Evolutionary conservation across 2,329 filamentous ascomycete genomes (phyloP).

Genomic region (Cladosporium sp.): DNA sequence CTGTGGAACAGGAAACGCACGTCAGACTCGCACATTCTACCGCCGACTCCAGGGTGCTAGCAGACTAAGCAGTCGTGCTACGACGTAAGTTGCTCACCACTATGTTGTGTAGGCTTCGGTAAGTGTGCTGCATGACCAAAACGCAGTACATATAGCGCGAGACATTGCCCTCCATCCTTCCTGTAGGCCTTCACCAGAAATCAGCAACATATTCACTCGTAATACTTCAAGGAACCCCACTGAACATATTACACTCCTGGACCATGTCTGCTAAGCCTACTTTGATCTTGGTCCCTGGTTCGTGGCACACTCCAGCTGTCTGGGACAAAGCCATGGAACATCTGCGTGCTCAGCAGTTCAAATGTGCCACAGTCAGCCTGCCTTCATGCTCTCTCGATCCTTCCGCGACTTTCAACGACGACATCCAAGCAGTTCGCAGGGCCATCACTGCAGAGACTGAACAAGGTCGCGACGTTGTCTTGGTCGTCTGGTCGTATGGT

Average conservation of each 20-base stretch:
- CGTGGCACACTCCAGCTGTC: conserved; percentile 13
- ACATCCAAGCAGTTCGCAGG: conserved; percentile 12
- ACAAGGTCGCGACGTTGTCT: conserved; percentile 8
- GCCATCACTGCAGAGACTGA: conserved; percentile 8
- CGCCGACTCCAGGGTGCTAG: not conserved
- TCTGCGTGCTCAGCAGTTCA: conserved; percentile 8
- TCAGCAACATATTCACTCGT: not conserved
- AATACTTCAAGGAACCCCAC: not conserved
- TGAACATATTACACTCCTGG: not conserved
- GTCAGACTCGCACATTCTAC: not conserved
- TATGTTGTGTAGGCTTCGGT: no score
- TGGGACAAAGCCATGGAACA: conserved; percentile 8
- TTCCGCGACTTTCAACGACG: conserved; percentile 13
- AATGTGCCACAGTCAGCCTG: conserved; percentile 12
- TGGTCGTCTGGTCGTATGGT: conserved; percentile 16
- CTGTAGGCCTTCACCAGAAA: no score
- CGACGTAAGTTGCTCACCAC: no score
- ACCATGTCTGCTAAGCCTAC: conserved; percentile 1
- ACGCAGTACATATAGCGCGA: not conserved
- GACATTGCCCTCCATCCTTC: no score
- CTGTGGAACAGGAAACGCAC: not conserved
- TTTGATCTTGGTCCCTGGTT: conserved; percentile 11
- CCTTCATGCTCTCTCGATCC: conserved; percentile 13
- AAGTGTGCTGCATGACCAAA: not conserved
- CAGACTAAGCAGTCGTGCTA: not conserved